Base-by-base conservation (phyloP, 2,329 filamentous ascomycete genomes). In the Lecanosticta acicola region DNA sequence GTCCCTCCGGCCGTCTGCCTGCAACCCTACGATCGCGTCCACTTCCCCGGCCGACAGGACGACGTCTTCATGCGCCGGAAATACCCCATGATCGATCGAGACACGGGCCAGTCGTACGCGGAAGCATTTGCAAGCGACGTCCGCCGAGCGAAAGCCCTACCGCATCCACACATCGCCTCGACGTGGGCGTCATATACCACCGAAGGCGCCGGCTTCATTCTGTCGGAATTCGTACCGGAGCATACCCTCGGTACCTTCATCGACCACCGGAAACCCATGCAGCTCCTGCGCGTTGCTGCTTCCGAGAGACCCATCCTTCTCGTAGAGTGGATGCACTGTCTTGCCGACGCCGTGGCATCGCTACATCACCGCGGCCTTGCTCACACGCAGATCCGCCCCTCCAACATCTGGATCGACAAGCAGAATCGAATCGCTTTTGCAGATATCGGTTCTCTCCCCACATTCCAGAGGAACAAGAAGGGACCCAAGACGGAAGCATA, bases 271-370 rank as follows among this genome's bases (percentile, higher is more conserved):
- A 78, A 77, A 3, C 81, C 84, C 2, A 68, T 75, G 17, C 75
- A 77, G 17, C 75, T 84, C 62, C 82, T 84, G 57, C 77, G 75
- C 42, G 63, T 87, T 9, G 58, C 77, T 3, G 84, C 85, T 59
- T 70, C 72, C 41, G 74, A 78, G 33, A 73, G 83, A 19, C 74
- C 81, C 26, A 68, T 72, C 37, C 68, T 84, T 13, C 63, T 87
- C 3, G 71, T 87, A 60, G 82, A 85, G 62, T 89, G 85, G 85
- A 78, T 88, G 58, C 80, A 85, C 58, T 89, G 85, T 61, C 72
- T 89, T 3, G 73, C 77, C 33, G 82, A 87, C 61, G 81, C 83
- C 1, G 60, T 88, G 13, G 78, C 81, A 43, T 84, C 77, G 51
- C 67, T 89, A 2, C 85, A 89, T 60, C 75, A 74, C 51, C 75